Evolutionary conservation across 2,329 filamentous ascomycete genomes (phyloP).

Genomic region (Fusarium sp.): DNA sequence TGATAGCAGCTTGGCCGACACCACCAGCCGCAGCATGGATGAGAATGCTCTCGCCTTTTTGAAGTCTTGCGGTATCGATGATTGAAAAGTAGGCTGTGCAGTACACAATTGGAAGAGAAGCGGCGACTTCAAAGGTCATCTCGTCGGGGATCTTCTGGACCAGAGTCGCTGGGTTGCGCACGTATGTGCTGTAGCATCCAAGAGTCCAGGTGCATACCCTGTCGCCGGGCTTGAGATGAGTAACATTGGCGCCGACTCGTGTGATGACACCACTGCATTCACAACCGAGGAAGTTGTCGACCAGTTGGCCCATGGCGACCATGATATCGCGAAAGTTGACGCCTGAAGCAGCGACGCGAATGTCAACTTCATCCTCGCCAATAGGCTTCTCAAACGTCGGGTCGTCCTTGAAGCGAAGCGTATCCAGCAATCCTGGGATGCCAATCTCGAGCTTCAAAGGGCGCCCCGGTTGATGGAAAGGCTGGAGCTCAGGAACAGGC

Average conservation of each 20-base stretch:
- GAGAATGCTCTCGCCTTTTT: not conserved
- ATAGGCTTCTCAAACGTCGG: not conserved
- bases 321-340: conserved; percentile 29
- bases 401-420: conserved; percentile 2
- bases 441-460: conserved; percentile 3
- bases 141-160: conserved; percentile 1
- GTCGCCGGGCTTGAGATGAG: not conserved
- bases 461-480: not conserved
- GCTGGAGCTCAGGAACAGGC: not conserved
- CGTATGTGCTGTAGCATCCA: not conserved
- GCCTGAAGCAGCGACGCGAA: conserved; percentile 11
- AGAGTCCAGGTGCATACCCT: not conserved
- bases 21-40: conserved; percentile 5
- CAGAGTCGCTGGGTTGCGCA: not conserved
- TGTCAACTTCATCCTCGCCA: conserved; percentile 12
- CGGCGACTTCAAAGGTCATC: not conserved
- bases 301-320: conserved; percentile 21
- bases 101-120: not conserved
- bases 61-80: not conserved
- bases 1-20: conserved; percentile 3
- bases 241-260: not conserved
- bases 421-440: not conserved
- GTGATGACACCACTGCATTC: conserved; percentile 2
- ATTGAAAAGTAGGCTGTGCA: not conserved
- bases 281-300: conserved; percentile 3